Evolutionary conservation across 768 basidiomycete genomes (phyloP).

Genomic region (Trametes gibbosa): DNA sequence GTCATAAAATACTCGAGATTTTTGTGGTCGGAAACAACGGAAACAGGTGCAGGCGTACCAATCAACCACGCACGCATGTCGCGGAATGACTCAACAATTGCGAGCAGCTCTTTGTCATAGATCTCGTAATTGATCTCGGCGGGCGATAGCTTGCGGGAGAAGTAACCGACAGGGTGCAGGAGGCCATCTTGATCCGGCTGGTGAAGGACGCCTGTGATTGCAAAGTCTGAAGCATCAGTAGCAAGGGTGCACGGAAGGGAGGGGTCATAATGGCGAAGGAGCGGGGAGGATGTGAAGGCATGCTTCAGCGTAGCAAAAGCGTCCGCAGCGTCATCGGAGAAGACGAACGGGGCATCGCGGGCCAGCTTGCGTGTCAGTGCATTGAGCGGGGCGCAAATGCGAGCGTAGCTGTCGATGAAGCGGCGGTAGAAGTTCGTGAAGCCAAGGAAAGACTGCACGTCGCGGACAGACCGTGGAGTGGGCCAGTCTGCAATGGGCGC

Average conservation of each 20-base stretch:
- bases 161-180: no score
- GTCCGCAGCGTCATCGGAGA: background rate
- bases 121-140: slow-evolving; percentile 46
- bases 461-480: slow-evolving; percentile 19
- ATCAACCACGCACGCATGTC: slow-evolving; percentile 31
- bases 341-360: slow-evolving; percentile 17
- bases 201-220: no score
- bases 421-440: no score
- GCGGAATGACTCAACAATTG: slow-evolving; percentile 41
- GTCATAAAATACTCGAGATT: no score
- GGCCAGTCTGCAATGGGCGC: slow-evolving; percentile 32
- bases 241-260: slow-evolving; percentile 11
- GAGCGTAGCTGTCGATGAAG: slow-evolving; percentile 35
- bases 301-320: slow-evolving; percentile 33
- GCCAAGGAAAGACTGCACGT: slow-evolving; percentile 32
- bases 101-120: slow-evolving; percentile 47
- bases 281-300: slow-evolving; percentile 18
- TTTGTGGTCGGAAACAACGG: no score
- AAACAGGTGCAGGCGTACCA: slow-evolving; percentile 16
- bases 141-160: no score
- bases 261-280: slow-evolving; percentile 24
- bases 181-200: no score
- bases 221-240: slow-evolving; percentile 24
- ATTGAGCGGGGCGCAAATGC: slow-evolving; percentile 20
- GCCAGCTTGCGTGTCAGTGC: slow-evolving; percentile 27